Base-by-base conservation (phyloP, 2,329 filamentous ascomycete genomes). In the Aureobasidium subglaciale region DNA sequence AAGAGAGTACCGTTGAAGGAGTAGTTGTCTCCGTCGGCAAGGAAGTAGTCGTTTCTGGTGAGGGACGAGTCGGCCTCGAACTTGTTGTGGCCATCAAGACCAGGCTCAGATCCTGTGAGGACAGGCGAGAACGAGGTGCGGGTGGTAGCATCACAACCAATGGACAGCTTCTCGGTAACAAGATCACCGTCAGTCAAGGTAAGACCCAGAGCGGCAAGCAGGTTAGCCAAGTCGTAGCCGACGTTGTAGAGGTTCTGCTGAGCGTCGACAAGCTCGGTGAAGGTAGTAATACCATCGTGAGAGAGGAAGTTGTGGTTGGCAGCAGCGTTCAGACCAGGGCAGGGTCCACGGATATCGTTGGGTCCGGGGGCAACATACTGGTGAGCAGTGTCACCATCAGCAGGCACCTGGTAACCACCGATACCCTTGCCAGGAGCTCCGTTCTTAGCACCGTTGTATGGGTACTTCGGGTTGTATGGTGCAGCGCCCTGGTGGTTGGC, bases 221-320 rank as follows among this genome's bases (percentile, higher is more conserved):
- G 60, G 25, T 65, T 64, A 8, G 73, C 68, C 22, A 75, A 64
- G 57, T 74, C 72, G 49, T 71, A 74, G 45, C 66, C 71, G 20
- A 75, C 68, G 34, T 75, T 75, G 65, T 74, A 76, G 24, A 75
- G 56, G 46, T 76, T 75, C 60, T 75, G 72, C 43, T 74, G 70
- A 29, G 72, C 72, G 58, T 73, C 71, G 43, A 75, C 71, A n/a
- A 75, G 67, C 61, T 75, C 72, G 40, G 64, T 67, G 65, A 69
- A 73, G 25, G 65, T 75, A 11, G 66, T 67, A 40, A 76, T 68
- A 30, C 73, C 73, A 50, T 75, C 72, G 41, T 68, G 70, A 24
- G 72, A 66, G 6, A 75, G 63, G 64, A 75, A 75, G 61, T 68
- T 66, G 60, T 73, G 71, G 56, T 75, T 75, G 9, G 73, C 73